Conservation (phyloP, 495 filamentous ascomycete genomes). For the Chaetomium cochliodes region DNA sequence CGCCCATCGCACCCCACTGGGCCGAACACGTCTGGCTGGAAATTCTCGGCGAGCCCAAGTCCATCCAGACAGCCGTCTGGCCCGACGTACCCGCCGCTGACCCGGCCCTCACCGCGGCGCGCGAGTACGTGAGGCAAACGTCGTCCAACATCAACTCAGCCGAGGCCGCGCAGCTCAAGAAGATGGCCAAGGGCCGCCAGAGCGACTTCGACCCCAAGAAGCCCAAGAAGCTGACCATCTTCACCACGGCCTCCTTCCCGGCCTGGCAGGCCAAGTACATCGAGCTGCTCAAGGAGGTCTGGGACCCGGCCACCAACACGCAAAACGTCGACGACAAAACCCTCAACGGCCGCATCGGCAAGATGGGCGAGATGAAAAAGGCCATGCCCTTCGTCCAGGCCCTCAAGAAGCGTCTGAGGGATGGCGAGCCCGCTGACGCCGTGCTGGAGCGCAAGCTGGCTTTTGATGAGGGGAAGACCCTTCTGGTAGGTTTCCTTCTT, state of each 20-base stretch:
- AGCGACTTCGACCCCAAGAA: constrained; percentile 80
- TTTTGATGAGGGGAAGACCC: constrained; percentile 77
- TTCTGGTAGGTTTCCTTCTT: constrained; percentile 45
- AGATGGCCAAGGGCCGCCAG: constrained; percentile 85
- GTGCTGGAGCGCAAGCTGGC: constrained; percentile 80
- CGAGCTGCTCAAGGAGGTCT: constrained; percentile 66
- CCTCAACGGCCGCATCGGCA: constrained; percentile 68
- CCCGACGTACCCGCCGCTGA: constrained; percentile 64
- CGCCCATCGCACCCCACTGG: constrained; percentile 88
- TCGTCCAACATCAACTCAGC: constrained; percentile 79
- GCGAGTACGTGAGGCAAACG: constrained; percentile 75
- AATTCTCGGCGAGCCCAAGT: constrained; percentile 69
- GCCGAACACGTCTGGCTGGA: constrained; percentile 91
- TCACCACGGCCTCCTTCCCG: constrained; percentile 72
- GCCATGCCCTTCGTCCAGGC: constrained; percentile 95
- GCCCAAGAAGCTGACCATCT: constrained; percentile 89
- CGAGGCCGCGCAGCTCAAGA: constrained; percentile 75
- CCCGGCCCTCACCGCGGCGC: constrained; percentile 67
- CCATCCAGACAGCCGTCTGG: constrained; percentile 77
- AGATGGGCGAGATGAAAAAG: constrained; percentile 88
- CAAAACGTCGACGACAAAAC: constrained; percentile 73
- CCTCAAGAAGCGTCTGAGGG: constrained; percentile 74
- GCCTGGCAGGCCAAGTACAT: constrained; percentile 91
- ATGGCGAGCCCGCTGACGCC: constrained; percentile 53
- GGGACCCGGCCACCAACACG: constrained; percentile 40